Conservation (phyloP, 805 yeast genomes). For the Metschnikowia rubicola region DNA sequence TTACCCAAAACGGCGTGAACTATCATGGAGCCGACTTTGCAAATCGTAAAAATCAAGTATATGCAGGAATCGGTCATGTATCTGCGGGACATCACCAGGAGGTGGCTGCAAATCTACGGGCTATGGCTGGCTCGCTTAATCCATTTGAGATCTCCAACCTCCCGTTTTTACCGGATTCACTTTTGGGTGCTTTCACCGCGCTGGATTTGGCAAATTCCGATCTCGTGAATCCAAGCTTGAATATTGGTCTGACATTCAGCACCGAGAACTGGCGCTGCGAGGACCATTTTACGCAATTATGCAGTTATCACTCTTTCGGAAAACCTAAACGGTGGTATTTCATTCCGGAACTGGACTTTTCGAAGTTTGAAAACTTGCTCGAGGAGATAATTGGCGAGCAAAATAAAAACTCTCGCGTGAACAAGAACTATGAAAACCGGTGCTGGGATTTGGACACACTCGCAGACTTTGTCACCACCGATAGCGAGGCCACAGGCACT, state of each 20-base stretch:
- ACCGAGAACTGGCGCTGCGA: slow-evolving; percentile 56
- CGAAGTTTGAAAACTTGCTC: slow-evolving; percentile 46
- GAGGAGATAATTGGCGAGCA: slow-evolving; percentile 16
- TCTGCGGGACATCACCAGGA: not conserved
- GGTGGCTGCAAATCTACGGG: not conserved
- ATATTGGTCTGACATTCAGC: slow-evolving; percentile 52
- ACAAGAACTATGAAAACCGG: slow-evolving; percentile 18
- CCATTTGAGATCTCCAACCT: slow-evolving; percentile 62
- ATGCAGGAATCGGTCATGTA: not conserved
- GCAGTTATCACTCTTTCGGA: slow-evolving; percentile 56
- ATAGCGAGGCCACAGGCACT: slow-evolving; percentile 15
- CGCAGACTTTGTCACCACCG: slow-evolving; percentile 14
- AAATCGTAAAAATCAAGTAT: slow-evolving; percentile 3
- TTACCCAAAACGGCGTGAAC: slow-evolving; percentile 2
- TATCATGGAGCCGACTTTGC: slow-evolving; percentile 16
- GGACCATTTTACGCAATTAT: slow-evolving; percentile 55
- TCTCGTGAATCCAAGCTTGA: slow-evolving; percentile 41
- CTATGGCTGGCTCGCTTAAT: slow-evolving; percentile 17
- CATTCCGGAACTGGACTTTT: slow-evolving; percentile 54
- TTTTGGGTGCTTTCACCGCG: slow-evolving; percentile 43
- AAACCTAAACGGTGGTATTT: slow-evolving; percentile 57
- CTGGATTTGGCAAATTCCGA: slow-evolving; percentile 43
- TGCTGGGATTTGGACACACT: slow-evolving; percentile 23
- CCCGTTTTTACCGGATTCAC: slow-evolving; percentile 46
- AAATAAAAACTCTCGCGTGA: slow-evolving; percentile 9